Conservation (phyloP, 1,139 yeast species). For the Hyphopichia fennica region DNA sequence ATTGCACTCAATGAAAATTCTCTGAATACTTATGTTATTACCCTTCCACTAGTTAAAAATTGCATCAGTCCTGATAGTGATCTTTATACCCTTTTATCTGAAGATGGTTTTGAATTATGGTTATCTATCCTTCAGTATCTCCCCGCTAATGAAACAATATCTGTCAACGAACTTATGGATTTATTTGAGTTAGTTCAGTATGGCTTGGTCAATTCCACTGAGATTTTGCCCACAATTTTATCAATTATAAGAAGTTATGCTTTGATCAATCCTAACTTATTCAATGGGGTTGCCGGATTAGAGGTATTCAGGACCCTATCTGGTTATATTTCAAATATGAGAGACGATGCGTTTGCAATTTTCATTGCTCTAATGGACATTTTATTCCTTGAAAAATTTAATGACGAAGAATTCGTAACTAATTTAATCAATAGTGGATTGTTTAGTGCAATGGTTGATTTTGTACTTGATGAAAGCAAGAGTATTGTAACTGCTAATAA, state of each 20-base stretch:
- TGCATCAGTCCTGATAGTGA: conserved; percentile 63
- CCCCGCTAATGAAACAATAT: conserved; percentile 28
- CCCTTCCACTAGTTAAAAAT: conserved; percentile 65
- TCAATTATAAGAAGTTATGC: conserved; percentile 73
- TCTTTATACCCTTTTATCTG: conserved; percentile 63
- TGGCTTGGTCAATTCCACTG: conserved; percentile 67
- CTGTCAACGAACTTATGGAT: conserved; percentile 41
- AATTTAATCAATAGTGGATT: conserved; percentile 47
- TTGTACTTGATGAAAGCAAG: conserved; percentile 49
- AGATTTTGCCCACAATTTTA: conserved; percentile 67
- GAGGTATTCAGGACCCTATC: conserved; percentile 55
- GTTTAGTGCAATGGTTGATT: conserved; percentile 45
- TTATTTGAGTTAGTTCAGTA: conserved; percentile 47
- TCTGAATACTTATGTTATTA: conserved; percentile 56
- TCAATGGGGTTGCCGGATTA: conserved; percentile 28
- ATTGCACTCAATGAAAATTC: conserved; percentile 67
- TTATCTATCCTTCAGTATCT: conserved; percentile 60
- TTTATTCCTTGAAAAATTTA: conserved; percentile 34
- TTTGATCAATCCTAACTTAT: conserved; percentile 54
- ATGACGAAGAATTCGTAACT: conserved; percentile 29
- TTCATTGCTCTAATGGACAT: conserved; percentile 63
- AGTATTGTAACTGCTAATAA: conserved; percentile 51
- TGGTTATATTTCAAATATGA: conserved; percentile 57
- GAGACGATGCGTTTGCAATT: conserved; percentile 68
- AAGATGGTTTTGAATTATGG: conserved; percentile 92